Base-by-base conservation (phyloP, 208 protist genomes). In the Wallacemonas sp. region DNA sequence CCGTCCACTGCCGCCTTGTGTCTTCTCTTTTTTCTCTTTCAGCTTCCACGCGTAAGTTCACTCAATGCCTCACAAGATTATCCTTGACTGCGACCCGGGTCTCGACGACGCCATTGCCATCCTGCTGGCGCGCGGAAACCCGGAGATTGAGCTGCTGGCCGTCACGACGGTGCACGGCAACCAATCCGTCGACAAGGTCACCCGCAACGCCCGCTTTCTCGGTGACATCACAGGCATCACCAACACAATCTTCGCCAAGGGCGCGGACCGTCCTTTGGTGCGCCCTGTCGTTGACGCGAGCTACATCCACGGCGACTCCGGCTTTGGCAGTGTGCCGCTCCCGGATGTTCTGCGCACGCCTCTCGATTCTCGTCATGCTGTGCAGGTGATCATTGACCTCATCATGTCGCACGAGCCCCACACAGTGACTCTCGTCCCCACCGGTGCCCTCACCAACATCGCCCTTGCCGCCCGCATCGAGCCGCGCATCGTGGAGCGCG, bases 61-160 rank as follows among this genome's bases (percentile, higher is more conserved):
- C n/a, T 9, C 19, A 8, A 85, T 86, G 79, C 77, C 81, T 17
- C 66, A 50, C 50, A 88, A 88, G 59, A 81, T 88, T 32, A 82
- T 88, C 32, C 73, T 95, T 15, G 89, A 95, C 60, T 95, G 89
- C 73, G 89, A 95, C 60, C 89, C 89, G 3, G 89, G 89, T 10
- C 68, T 92, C 22, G 89, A 95, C 59, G 89, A 95, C 48, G 84
- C 83, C 30, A 78, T 93, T 21, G 87, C 89, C 26, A 85, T 95
- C 26, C 48, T 95, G 12, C 75, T 95, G 22, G 78, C 82, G 3
- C 65, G 79, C 52, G 72, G 81, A 57, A 81, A 70, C 39, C 81
- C 84, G 0, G 59, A 78, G 27, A 78, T 95, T 57, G 68, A 92
- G 45, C 71, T 95, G 33, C 63, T 92, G 13, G 89, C 83, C 29